These are phyloP conservation scores for Chaetomiaceae sp. DNA, from an alignment of 2,329 filamentous ascomycete species.

Conservation along the genomic window DNA sequence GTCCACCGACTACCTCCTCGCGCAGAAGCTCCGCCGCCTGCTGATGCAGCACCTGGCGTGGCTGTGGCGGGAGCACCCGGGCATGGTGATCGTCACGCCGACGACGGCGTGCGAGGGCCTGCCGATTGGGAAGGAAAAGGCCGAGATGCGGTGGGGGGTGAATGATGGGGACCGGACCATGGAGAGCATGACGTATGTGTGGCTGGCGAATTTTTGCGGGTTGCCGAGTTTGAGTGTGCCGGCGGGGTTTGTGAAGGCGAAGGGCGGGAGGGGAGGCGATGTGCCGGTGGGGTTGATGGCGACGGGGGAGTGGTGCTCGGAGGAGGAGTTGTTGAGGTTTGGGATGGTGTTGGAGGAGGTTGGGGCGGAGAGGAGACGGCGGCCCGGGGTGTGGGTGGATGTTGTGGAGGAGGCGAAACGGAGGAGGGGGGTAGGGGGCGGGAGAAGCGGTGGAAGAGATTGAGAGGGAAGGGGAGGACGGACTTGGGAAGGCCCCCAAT, in stretches of 20 bases:
- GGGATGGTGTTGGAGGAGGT: conserved; percentile 44
- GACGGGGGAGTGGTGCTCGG: conserved; percentile 51
- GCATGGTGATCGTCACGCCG: conserved; percentile 67
- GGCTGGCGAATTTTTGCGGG: conserved; percentile 50
- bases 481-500: too few species aligned
- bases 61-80: conserved; percentile 61
- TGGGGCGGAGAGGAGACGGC: conserved; percentile 32
- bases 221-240: conserved; percentile 44
- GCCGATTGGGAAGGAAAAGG: conserved; percentile 34
- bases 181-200: conserved; percentile 46
- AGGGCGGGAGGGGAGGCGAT: conserved; percentile 38
- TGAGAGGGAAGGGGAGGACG: too few species aligned
- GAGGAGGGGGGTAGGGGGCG: conserved; percentile 22
- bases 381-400: conserved; percentile 43
- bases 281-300: conserved; percentile 53
- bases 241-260: conserved; percentile 39
- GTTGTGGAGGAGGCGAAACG: conserved; percentile 37
- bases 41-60: conserved; percentile 67
- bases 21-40: conserved; percentile 64
- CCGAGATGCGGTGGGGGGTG: conserved; percentile 39
- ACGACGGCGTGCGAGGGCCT: conserved; percentile 53
- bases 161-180: conserved; percentile 46
- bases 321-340: conserved; percentile 46
- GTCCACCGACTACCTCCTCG: conserved; percentile 61
- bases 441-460: conserved; percentile 41